Evolutionary conservation across 768 basidiomycete genomes (phyloP), one percentile per base, ranked within the genome.

Genomic region (Suillus brevipes): DNA sequence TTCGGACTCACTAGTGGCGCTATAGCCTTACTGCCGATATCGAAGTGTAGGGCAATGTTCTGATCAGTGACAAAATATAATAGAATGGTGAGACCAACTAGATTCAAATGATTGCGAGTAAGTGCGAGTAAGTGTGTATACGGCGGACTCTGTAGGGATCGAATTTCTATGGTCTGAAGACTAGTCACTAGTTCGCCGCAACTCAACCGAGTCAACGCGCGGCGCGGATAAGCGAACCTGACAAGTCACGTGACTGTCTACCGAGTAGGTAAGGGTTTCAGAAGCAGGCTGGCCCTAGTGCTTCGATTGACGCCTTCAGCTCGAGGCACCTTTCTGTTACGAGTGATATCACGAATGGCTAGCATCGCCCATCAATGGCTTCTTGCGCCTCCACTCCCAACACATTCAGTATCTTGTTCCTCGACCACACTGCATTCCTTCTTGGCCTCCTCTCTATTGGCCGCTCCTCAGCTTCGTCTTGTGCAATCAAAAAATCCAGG

Each of bases 351-450:
- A 38, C 16, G 25, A 31, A 31, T 31, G 18, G 23, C 9, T 42
- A 60, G 7, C 5, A 59, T 59, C n/a, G 57, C 6, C 55, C 34
- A 36, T 64, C 52, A n/a, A 69, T 42, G 55, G 55, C 61, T 25
- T 55, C 12, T 23, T 60, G 42, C 8, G 66, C 66, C 37, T 67
- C 66, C 31, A 13, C 40, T 16, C 66, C 66, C 37, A 67, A 57
- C 38, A 67, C 47, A 56, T 66, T 38, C 60, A 67, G 18, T 23
- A 55, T 66, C 31, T 67, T 67, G 55, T 59, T 40, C 6, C 61
- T 50, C 2, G 66, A 66, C 6, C 66, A 65, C 37, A 61, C 36
- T 18, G 43, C 58, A 12, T 37, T 61, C 16, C 66, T 55, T 61
- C 47, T 67, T 12, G 53, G 25, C 34, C 53, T 65, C 20, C 65